phyloP scores from a whole-genome alignment of 2,329 filamentous ascomycete genomes.

The Albifimbria verrucaria region DNA sequence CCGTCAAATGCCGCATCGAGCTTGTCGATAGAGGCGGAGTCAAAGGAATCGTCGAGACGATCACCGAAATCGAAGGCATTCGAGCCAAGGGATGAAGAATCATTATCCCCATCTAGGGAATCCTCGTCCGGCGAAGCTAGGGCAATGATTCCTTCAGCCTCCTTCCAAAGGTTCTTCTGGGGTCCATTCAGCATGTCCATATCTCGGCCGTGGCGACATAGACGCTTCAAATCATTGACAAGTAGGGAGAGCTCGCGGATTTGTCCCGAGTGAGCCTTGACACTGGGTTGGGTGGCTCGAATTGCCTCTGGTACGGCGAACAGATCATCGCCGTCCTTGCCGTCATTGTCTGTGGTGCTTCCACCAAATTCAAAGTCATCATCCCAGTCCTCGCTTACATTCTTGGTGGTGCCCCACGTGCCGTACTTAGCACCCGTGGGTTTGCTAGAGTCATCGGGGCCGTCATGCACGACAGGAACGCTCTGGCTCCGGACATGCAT shows the following conservation, averaged over 20 bases:
- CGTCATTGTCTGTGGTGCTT: slow-evolving; percentile 34
- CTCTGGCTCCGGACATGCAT: slow-evolving; percentile 78
- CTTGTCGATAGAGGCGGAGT: slow-evolving; percentile 40
- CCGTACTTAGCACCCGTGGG: slow-evolving; percentile 67
- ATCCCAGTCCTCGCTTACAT: slow-evolving; percentile 83
- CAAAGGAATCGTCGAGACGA: slow-evolving; percentile 44
- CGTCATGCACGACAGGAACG: slow-evolving; percentile 69
- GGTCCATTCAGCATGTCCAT: slow-evolving; percentile 62
- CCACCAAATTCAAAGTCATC: slow-evolving; percentile 79
- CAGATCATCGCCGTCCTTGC: slow-evolving; percentile 27
- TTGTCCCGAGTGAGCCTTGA: slow-evolving; percentile 80
- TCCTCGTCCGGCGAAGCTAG: slow-evolving; percentile 70
- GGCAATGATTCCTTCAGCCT: slow-evolving; percentile 83
- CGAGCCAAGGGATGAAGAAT: not conserved
- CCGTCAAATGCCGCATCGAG: slow-evolving; percentile 39
- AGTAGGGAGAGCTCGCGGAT: slow-evolving; percentile 76
- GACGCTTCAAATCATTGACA: slow-evolving; percentile 78
- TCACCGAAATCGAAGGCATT: slow-evolving; percentile 36
- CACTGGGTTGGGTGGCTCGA: slow-evolving; percentile 75
- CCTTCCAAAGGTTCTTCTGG: slow-evolving; percentile 65
- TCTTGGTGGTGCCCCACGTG: slow-evolving; percentile 79
- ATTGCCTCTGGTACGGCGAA: slow-evolving; percentile 67
- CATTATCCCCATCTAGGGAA: not conserved
- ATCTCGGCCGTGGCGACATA: slow-evolving; percentile 66
- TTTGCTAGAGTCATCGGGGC: slow-evolving; percentile 47